Evolutionary conservation across 2,329 filamentous ascomycete genomes (phyloP).

Genomic region (Colletotrichum sp.): DNA sequence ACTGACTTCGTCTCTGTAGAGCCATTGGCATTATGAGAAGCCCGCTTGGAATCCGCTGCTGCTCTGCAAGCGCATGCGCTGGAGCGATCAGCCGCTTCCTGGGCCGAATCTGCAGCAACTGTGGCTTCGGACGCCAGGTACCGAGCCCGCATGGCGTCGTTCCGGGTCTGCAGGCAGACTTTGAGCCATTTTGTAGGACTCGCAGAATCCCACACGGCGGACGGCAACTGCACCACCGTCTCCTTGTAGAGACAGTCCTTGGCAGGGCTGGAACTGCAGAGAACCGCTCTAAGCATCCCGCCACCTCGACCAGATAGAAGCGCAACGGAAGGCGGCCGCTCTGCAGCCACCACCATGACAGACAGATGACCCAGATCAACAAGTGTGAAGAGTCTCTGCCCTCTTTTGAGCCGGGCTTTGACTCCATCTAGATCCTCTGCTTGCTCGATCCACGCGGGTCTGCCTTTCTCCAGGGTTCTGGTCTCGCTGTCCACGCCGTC

Average conservation of each 20-base stretch:
- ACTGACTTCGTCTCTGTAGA: neutral
- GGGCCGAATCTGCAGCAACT: accelerated
- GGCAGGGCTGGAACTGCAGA: neutral
- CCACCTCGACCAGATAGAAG: neutral
- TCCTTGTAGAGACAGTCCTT: neutral
- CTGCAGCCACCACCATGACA: neutral
- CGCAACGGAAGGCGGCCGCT: neutral
- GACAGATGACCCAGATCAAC: neutral
- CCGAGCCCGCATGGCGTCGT: neutral
- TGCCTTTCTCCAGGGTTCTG: neutral
- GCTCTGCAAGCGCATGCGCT: neutral
- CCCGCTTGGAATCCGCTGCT: neutral
- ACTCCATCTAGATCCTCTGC: neutral
- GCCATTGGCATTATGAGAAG: neutral
- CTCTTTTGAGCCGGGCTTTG: neutral
- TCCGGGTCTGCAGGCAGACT: neutral
- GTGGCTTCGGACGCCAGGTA: neutral
- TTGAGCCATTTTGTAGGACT: neutral
- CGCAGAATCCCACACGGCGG: neutral
- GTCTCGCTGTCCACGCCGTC: neutral
- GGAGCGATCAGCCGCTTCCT: neutral
- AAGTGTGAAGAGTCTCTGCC: neutral
- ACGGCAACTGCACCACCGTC: neutral
- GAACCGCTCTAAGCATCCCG: neutral
- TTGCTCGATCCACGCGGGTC: neutral